These are phyloP conservation scores for Calophaca sinica DNA, from an alignment of 306 rosid genomes.

Conservation along the genomic window DNA sequence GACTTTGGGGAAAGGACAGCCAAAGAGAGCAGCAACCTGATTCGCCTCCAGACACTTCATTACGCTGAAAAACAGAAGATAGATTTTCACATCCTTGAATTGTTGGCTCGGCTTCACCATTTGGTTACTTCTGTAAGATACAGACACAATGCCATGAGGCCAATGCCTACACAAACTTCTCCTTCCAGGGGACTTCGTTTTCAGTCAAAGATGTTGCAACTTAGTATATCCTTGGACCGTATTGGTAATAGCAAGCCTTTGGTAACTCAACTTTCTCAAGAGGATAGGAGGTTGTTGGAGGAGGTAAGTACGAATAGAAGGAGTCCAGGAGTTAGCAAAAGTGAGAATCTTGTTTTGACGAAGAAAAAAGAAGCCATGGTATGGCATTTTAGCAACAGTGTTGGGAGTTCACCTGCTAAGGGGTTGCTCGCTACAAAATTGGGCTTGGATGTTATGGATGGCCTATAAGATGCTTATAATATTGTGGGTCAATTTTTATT, in stretches of 20 bases:
- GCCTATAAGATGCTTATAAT: slow-evolving; percentile 45
- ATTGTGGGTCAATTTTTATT: not conserved
- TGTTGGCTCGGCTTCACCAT: slow-evolving; percentile 66
- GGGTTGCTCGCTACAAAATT: slow-evolving; percentile 34
- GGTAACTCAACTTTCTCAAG: slow-evolving; percentile 53
- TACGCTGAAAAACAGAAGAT: slow-evolving; percentile 79
- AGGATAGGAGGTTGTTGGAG: slow-evolving; percentile 64
- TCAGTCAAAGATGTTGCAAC: slow-evolving; percentile 61
- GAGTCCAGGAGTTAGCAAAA: slow-evolving; percentile 67
- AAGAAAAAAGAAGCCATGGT: slow-evolving; percentile 48
- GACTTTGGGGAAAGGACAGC: slow-evolving; percentile 55
- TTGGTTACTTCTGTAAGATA: slow-evolving; percentile 63
- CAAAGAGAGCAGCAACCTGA: slow-evolving; percentile 54
- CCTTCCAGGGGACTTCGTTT: slow-evolving; percentile 58
- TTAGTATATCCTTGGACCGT: slow-evolving; percentile 37
- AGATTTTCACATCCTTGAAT: slow-evolving; percentile 69
- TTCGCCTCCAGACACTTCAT: slow-evolving; percentile 80
- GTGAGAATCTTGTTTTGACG: slow-evolving; percentile 53
- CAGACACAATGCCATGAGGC: slow-evolving; percentile 52
- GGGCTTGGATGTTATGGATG: slow-evolving; percentile 66
- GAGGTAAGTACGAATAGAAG: slow-evolving; percentile 52
- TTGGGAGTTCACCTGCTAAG: slow-evolving; percentile 59
- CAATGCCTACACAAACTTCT: slow-evolving; percentile 42
- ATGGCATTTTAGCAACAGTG: slow-evolving; percentile 63
- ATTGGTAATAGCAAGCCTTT: slow-evolving; percentile 26